phyloP scores from a whole-genome alignment of 805 yeast species.

The Pichia nanzhaoensis region DNA sequence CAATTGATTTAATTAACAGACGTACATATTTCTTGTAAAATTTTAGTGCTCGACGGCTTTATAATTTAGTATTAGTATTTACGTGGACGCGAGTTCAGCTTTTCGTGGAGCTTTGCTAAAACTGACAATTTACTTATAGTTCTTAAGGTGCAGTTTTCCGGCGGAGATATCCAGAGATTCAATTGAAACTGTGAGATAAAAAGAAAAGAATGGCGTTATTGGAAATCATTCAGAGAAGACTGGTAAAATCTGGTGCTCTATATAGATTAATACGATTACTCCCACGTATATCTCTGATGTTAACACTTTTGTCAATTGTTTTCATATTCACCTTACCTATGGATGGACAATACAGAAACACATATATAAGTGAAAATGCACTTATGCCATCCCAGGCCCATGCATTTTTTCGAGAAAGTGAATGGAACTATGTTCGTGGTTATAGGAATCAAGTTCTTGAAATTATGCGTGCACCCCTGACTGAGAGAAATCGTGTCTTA shows the following conservation, averaged over 20 bases:
- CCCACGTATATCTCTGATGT: slow-evolving; percentile 37
- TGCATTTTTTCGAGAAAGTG: slow-evolving; percentile 85
- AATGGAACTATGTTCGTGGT: slow-evolving; percentile 89
- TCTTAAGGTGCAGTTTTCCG: too few species aligned
- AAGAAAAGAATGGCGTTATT: slow-evolving; percentile 37
- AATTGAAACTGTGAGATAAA: too few species aligned
- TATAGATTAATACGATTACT: slow-evolving; percentile 38
- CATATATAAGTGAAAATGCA: slow-evolving; percentile 94
- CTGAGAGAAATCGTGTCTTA: slow-evolving; percentile 40
- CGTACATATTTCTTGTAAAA: too few species aligned
- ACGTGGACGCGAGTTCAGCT: too few species aligned
- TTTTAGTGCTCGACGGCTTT: too few species aligned
- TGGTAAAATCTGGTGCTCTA: slow-evolving; percentile 40
- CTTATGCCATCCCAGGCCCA: slow-evolving; percentile 94
- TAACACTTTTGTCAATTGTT: slow-evolving; percentile 41
- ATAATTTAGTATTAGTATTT: too few species aligned
- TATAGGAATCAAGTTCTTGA: slow-evolving; percentile 54
- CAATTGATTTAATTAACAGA: too few species aligned
- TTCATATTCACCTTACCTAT: slow-evolving; percentile 66
- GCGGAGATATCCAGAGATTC: too few species aligned
- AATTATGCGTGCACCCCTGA: slow-evolving; percentile 29
- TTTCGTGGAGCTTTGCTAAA: too few species aligned
- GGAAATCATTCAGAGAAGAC: slow-evolving; percentile 37
- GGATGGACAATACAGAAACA: slow-evolving; percentile 74
- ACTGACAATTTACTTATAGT: too few species aligned